phyloP scores from a whole-genome alignment of 257 asterid species.

The Capsicum pubescens region DNA sequence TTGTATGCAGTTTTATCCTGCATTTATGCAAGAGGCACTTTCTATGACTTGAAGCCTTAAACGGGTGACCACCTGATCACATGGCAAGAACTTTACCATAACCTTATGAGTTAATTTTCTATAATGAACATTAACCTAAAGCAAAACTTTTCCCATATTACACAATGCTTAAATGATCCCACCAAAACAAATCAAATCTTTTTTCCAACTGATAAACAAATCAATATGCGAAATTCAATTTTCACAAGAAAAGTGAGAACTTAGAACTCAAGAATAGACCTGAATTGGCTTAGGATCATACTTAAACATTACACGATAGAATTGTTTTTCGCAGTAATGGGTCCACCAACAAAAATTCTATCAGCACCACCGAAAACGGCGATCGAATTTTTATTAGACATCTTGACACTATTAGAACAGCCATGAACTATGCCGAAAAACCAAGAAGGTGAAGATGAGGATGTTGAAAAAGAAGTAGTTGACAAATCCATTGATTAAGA shows the following conservation, averaged over 20 bases:
- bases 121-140: background rate
- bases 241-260: background rate
- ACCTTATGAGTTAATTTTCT: background rate
- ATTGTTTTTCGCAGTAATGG: conserved; percentile 75
- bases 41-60: no score
- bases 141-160: background rate
- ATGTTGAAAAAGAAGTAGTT: conserved; percentile 49
- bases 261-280: conserved; percentile 43
- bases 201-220: background rate
- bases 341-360: conserved; percentile 49
- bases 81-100: background rate
- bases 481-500: conserved; percentile 56
- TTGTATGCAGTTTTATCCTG: no score
- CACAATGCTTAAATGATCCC: background rate
- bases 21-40: no score
- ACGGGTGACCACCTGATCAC: no score
- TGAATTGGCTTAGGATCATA: conserved; percentile 80
- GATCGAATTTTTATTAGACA: conserved; percentile 42
- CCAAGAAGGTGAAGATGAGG: conserved; percentile 57
- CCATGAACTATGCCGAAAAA: conserved; percentile 84
- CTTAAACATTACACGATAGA: conserved; percentile 84
- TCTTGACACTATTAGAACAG: conserved; percentile 62
- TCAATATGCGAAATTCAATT: background rate
- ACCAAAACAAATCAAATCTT: background rate
- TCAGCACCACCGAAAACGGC: conserved; percentile 42